Conservation (phyloP, 805 yeast genomes). For the Lipomyces mesembrius region DNA sequence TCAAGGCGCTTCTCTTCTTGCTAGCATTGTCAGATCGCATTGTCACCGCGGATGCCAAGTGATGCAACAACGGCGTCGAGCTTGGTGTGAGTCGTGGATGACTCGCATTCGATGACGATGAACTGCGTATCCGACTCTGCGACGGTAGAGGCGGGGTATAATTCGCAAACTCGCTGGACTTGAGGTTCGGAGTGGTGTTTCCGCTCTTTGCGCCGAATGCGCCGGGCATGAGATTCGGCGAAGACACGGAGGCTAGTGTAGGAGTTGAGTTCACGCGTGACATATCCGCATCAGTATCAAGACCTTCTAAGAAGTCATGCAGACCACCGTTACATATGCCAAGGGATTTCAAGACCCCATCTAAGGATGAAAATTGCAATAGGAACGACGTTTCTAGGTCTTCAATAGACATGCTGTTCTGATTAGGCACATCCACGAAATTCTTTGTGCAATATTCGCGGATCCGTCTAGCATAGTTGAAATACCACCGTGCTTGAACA, state of each 20-base stretch:
- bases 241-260: neutral
- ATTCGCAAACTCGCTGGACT: neutral
- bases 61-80: neutral
- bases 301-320: conserved; percentile 4
- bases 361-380: conserved; percentile 16
- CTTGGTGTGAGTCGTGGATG: neutral
- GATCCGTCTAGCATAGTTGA: conserved; percentile 13
- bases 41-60: neutral
- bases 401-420: conserved; percentile 3
- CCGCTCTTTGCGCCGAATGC: neutral
- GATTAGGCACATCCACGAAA: neutral
- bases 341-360: conserved; percentile 1
- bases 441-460: conserved; percentile 7
- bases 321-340: conserved; percentile 14
- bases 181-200: conserved; percentile 9
- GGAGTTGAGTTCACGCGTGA: conserved; percentile 1
- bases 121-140: neutral
- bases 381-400: conserved; percentile 26
- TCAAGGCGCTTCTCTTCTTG: neutral
- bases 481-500: conserved; percentile 23
- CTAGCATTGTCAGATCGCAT: neutral
- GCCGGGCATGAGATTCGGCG: neutral
- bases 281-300: neutral
- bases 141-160: neutral
- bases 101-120: neutral